Conservation (phyloP, 23 red algal species). For the Gracilariopsis chorda region DNA sequence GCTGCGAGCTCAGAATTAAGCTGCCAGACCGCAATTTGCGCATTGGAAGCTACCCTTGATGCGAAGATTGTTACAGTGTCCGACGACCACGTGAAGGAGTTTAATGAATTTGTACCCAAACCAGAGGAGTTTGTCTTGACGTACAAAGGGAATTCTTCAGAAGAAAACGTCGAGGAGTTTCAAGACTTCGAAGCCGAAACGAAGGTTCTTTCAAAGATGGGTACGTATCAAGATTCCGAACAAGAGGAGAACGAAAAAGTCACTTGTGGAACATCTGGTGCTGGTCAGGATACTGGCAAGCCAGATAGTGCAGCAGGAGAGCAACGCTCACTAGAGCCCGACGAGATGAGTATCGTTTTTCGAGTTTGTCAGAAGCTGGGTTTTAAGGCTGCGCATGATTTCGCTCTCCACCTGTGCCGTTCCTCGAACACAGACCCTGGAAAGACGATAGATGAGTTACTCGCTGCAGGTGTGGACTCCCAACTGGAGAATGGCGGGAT, state of each 20-base stretch:
- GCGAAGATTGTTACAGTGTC: slow-evolving; percentile 49
- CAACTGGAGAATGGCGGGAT: slow-evolving; percentile 17
- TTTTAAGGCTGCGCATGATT: slow-evolving; percentile 12
- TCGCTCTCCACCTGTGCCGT: slow-evolving; percentile 13
- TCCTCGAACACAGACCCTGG: background rate
- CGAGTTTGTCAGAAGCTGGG: slow-evolving; percentile 6
- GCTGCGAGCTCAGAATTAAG: background rate
- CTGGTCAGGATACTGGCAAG: background rate
- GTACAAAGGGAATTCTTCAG: background rate
- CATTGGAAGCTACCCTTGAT: slow-evolving; percentile 52
- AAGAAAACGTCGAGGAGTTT: background rate
- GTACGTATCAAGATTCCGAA: background rate
- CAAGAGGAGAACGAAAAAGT: background rate
- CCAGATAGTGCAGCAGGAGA: background rate
- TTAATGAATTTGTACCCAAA: slow-evolving; percentile 50
- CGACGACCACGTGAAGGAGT: background rate
- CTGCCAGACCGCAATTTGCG: slow-evolving; percentile 11
- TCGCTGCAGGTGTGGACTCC: background rate
- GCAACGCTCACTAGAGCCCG: background rate
- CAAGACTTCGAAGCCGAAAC: background rate
- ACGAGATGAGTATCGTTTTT: slow-evolving; percentile 11
- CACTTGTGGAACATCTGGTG: background rate
- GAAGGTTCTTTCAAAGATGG: background rate
- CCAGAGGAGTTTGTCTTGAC: slow-evolving; percentile 50
- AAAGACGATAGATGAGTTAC: slow-evolving; percentile 10